phyloP scores from a whole-genome alignment of 2,329 filamentous ascomycete genomes.

The Neopestalotiopsis sp. region DNA sequence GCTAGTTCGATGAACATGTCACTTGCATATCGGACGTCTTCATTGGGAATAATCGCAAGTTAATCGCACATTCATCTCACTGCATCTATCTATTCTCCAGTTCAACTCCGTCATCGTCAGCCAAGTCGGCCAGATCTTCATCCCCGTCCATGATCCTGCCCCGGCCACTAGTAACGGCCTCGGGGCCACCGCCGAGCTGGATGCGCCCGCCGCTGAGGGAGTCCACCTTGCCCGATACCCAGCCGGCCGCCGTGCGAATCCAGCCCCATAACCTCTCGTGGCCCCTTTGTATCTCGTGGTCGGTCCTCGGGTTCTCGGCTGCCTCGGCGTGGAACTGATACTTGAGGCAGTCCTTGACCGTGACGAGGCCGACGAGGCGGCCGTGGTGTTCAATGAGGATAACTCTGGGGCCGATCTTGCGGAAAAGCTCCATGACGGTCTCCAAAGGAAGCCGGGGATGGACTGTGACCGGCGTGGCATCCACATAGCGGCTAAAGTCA shows the following conservation, averaged over 20 bases:
- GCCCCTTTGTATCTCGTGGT: slow-evolving; percentile 58
- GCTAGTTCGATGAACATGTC: no score
- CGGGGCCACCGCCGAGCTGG: slow-evolving; percentile 48
- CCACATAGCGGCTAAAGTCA: slow-evolving; percentile 87
- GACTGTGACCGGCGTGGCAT: slow-evolving; percentile 86
- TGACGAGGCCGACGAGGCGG: slow-evolving; percentile 82
- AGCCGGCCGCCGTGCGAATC: slow-evolving; percentile 58
- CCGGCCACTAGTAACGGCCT: slow-evolving; percentile 28
- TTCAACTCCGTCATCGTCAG: slow-evolving; percentile 43
- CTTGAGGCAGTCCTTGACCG: slow-evolving; percentile 95
- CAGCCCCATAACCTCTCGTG: slow-evolving; percentile 71
- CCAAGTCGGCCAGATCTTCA: slow-evolving; percentile 47
- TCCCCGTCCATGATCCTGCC: slow-evolving; percentile 55
- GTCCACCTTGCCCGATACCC: slow-evolving; percentile 63
- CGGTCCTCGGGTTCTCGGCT: slow-evolving; percentile 73
- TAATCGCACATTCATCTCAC: neutral
- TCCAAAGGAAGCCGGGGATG: slow-evolving; percentile 92
- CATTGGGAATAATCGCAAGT: neutral
- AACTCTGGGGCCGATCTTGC: slow-evolving; percentile 93
- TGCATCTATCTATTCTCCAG: slow-evolving; percentile 35
- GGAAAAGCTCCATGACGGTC: slow-evolving; percentile 98
- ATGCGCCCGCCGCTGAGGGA: slow-evolving; percentile 63
- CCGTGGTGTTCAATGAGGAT: slow-evolving; percentile 93
- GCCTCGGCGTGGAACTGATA: slow-evolving; percentile 97
- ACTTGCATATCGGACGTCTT: no score